Evolutionary conservation across 768 basidiomycete species (phyloP).

Genomic region (Suillus weaverae): DNA sequence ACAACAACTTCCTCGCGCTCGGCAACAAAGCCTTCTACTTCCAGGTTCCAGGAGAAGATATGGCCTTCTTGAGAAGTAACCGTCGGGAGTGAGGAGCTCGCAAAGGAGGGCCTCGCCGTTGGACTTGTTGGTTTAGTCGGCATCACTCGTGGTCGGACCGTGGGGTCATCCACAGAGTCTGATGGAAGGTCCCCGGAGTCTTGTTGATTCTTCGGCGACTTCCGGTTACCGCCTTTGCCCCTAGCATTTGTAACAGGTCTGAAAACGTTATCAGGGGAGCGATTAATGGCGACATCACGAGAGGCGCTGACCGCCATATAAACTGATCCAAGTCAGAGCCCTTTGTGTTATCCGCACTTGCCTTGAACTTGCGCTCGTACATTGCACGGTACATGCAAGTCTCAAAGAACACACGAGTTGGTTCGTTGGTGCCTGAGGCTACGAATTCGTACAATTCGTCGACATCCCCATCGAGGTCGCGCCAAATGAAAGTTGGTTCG

Average conservation of each 20-base stretch:
- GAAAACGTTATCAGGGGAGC: conserved; percentile 7
- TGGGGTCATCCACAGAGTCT: conserved; percentile 7
- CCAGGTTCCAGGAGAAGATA: conserved; percentile 63
- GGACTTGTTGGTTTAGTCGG: conserved; percentile 17
- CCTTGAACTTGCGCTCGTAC: conserved; percentile 90
- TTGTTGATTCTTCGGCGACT: conserved; percentile 11
- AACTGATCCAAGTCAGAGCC: conserved; percentile 78
- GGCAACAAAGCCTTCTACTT: conserved; percentile 45
- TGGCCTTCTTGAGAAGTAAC: conserved; percentile 48
- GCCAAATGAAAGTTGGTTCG: conserved; percentile 86
- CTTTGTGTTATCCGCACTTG: conserved; percentile 62
- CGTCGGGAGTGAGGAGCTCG: conserved; percentile 19
- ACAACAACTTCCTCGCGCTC: conserved; percentile 51
- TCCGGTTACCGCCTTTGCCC: conserved; percentile 20
- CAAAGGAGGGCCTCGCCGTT: conserved; percentile 17
- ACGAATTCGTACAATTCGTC: conserved; percentile 96
- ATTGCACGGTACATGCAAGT: conserved; percentile 94
- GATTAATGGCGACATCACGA: neutral
- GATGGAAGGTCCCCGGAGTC: conserved; percentile 9
- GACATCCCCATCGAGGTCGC: conserved; percentile 86
- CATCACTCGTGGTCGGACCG: conserved; percentile 12
- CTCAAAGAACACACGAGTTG: conserved; percentile 88
- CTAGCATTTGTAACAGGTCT: conserved; percentile 25
- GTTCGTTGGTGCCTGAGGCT: conserved; percentile 67
- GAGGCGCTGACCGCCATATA: conserved; percentile 69